Evolutionary conservation across 441 rosid species (phyloP), one percentile per base, ranked within the genome.

Genomic region (Corymbia calophylla): DNA sequence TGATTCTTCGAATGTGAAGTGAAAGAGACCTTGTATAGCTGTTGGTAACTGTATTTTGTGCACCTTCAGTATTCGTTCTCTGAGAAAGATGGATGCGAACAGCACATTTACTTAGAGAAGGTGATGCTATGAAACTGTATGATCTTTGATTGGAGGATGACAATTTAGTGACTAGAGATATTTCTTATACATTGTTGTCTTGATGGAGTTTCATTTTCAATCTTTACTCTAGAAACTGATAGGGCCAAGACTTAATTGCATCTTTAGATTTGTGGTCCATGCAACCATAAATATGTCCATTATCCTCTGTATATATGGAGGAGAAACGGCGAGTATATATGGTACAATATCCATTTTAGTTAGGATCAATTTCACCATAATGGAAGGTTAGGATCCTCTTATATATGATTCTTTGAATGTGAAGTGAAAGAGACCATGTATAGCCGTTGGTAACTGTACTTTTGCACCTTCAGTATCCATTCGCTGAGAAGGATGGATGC

Each of bases 1-100:
- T 77, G 51, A 77, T 23, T 77, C 16, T 23, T 44, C 4, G 0
- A 0, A 11, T 0, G n/a, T 73, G n/a, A 44, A 39, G n/a, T 23
- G 84, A 77, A 77, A 77, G 84, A 77, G 84, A 77, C n/a, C 16
- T 39, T 44, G 17, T 12, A 44, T 39, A 77, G 18, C 84, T 44
- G 51, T 23, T 44, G 49, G 49, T 44, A 13, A 14, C 32, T 29
- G 68, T 29, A 14, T 32, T 32, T 29, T 6, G 68, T 13, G 68
- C 32, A 58, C 16, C 68, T 62, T 62, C 17, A 29, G 29, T 29
- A 6, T 39, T 39, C 44, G 44, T 39, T 39, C 44, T 39, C 44
- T 39, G 44, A 39, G 44, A 39, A 39, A 39, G 44, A 39, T 39
- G 44, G 44, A 39, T 39, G 44, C 44, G 44, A 39, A 39, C 44